Evolutionary conservation across 2,329 filamentous ascomycete species (phyloP), one percentile per base, ranked within the genome.

Genomic region (Penicillium sp.): DNA sequence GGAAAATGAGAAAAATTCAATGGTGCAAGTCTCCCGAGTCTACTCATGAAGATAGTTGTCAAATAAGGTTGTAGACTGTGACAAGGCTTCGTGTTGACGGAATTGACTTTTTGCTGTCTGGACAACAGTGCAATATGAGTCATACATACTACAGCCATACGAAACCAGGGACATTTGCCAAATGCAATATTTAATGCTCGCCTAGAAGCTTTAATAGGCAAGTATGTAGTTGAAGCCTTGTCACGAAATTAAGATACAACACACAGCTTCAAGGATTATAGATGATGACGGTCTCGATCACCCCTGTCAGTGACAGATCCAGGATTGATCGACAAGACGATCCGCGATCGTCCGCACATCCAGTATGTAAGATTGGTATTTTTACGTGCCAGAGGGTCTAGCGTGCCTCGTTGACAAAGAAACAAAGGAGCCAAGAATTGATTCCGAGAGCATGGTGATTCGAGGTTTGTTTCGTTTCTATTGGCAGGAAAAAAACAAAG

Each of bases 231-330:
- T 13, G 19, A 42, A 23, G 39, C 19, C 39, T 6, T 14, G 19
- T 42, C 39, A 13, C 19, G 39, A 42, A 23, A 13, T 42, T 10
- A 47, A 10, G 21, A 44, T 53, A 27, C 48, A n/a, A 29, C 50
- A 55, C 42, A 57, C 57, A 60, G 29, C 39, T 55, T 14, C 16
- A n/a, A 19, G 1, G 35, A 19, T 43, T 48, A 35, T 21, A 43
- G n/a, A 19, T 7, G 11, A 48, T 48, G 25, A 19, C 14, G 35
- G 26, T 35, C 33, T 19, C 1, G 58, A 66, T 60, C 58, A 62
- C 43, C 63, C 59, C 64, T 67, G 62, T 64, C 62, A 64, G 57
- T 53, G 50, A 57, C n/a, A 49, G 56, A 59, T 62, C n/a, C 21
- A 48, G 58, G 39, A 57, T 58, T 23, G 58, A 67, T 67, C 60